Conservation (phyloP, 768 basidiomycete genomes). For the Neoboletus magnificus region DNA sequence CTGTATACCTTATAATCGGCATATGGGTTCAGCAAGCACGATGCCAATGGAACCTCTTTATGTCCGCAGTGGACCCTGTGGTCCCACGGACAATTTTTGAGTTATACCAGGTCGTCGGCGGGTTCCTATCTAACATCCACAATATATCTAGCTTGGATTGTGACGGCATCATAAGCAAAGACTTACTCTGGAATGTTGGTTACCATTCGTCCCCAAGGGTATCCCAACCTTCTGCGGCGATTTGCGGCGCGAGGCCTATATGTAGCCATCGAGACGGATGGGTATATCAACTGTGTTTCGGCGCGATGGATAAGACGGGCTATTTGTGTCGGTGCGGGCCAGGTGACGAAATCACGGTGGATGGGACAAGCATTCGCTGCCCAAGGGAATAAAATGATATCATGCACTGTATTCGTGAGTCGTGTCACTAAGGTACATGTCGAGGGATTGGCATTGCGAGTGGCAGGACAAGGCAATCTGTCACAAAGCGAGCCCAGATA, state of each 20-base stretch:
- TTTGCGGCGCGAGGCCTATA: not conserved
- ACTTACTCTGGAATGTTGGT: not conserved
- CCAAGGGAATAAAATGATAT: conserved; percentile 7
- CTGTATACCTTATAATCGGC: not conserved
- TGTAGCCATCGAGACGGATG: not conserved
- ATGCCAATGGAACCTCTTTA: not conserved
- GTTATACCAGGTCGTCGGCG: not conserved
- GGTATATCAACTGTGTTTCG: not conserved
- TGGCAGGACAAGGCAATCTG: not conserved
- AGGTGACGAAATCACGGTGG: not conserved
- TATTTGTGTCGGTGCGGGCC: not conserved
- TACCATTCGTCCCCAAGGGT: not conserved
- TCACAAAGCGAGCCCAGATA: conserved; percentile 4
- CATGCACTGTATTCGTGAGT: not conserved
- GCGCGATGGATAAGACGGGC: not conserved
- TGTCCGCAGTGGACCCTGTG: conserved; percentile 1
- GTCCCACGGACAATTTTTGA: conserved; percentile 5
- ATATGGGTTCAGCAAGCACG: conserved; percentile 6
- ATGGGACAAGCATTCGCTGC: not conserved
- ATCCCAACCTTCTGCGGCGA: conserved; percentile 4
- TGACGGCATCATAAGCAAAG: conserved; percentile 5
- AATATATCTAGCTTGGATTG: not conserved
- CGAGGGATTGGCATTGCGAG: not conserved
- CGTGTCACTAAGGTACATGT: not conserved
- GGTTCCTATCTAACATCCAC: not conserved